Evolutionary conservation across 257 asterid genomes (phyloP), one percentile per base, ranked within the genome.

Genomic region (Plantago ovata): DNA sequence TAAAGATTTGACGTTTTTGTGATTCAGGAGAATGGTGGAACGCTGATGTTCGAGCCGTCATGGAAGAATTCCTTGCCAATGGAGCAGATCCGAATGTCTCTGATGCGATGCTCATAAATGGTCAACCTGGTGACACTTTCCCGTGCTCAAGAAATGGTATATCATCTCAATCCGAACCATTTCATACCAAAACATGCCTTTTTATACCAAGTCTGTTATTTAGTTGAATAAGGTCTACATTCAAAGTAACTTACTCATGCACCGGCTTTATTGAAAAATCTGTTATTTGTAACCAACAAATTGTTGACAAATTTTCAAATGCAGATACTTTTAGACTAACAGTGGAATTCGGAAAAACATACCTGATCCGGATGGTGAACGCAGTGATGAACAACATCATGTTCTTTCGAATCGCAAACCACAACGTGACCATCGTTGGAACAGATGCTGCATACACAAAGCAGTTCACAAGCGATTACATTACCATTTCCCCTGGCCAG

Each of bases 1-100:
- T 8, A 39, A 13, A 39, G 14, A 39, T 8, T 39, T 9, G 44
- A 39, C 8, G 44, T 13, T 1, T 39, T 2, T 8, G n/a, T 4
- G 3, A 50, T 50, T 2, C 56, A 64, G 63, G 69, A 19, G 62
- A 54, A 10, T 65, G 70, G 70, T 65, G 51, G 56, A 65, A 56
- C 18, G 38, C 39, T 11, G 63, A 65, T 18, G 18, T 65, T 10
- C 53, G 32, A 9, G 40, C 46, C 14, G 22, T 56, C 22, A 22
- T 65, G 3, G 21, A 45, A 8, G 40, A 46, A 21, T 55, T 36
- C 28, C 21, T 46, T 2, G 33, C 14, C 3, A 55, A n/a, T 33
- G 58, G 58, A 11, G 32, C 43, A 3, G 39, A 32, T 20, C 32
- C 43, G 8, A 19, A 33, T 22, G 32, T 15, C 18, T 65, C 64